Evolutionary conservation across 2,329 filamentous ascomycete genomes (phyloP).

Genomic region (Calycina herbarum): DNA sequence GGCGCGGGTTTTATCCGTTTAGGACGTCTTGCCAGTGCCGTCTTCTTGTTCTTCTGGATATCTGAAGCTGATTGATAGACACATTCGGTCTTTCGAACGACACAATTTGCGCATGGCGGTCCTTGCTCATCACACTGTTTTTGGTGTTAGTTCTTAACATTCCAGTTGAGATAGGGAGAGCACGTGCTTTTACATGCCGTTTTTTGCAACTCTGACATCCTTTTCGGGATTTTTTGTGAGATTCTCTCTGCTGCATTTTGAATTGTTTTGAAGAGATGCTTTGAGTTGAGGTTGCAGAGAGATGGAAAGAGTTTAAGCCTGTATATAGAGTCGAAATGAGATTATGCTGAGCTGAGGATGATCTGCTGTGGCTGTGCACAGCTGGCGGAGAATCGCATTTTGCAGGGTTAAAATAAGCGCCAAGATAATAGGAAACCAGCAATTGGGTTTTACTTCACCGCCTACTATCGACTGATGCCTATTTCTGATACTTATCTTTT

Average conservation of each 20-base stretch:
- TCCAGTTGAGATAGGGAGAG: neutral
- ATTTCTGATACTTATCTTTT: too few relatives aligned
- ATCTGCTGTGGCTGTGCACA: neutral
- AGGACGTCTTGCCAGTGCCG: neutral
- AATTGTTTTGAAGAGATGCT: too few relatives aligned
- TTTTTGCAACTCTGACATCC: slow-evolving; percentile 9
- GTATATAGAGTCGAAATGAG: neutral
- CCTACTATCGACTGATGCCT: too few relatives aligned
- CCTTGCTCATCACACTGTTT: neutral
- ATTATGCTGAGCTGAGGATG: neutral
- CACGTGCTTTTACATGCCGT: slow-evolving; percentile 4
- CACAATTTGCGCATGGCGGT: neutral
- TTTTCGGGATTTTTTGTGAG: neutral
- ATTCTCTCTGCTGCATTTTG: slow-evolving; percentile 1
- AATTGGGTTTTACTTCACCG: too few relatives aligned
- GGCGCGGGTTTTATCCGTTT: neutral
- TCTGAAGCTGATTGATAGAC: neutral
- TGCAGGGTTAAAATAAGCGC: too few relatives aligned
- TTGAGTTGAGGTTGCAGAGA: neutral
- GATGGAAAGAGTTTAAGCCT: neutral
- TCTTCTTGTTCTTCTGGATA: neutral
- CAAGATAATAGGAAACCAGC: too few relatives aligned
- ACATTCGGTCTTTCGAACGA: neutral
- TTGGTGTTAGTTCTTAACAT: neutral
- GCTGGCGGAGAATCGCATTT: too few relatives aligned